A percentile compares a stretch with the other conserved stretches of the same genome.
phyloP scores from a whole-genome alignment of 805 yeast genomes.

The Wickerhamiella australiensis region DNA sequence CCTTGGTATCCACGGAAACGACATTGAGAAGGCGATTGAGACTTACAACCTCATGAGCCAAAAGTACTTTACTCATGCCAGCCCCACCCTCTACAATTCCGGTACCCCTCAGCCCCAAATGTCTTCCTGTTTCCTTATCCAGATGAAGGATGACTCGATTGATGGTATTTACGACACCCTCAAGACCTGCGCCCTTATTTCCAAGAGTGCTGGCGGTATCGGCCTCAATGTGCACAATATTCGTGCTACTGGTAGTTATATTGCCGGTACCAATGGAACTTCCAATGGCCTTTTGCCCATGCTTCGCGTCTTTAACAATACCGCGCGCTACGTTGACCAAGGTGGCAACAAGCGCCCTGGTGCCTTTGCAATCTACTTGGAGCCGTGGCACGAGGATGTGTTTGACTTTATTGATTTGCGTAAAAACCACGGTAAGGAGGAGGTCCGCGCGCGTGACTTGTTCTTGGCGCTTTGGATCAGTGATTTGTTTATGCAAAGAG shows the following conservation, averaged over 20 bases:
- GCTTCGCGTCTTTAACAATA: conserved; percentile 87
- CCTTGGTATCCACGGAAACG: conserved; percentile 70
- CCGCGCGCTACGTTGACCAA: conserved; percentile 95
- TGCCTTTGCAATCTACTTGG: conserved; percentile 85
- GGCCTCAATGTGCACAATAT: conserved; percentile 84
- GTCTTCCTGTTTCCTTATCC: conserved; percentile 85
- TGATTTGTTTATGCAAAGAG: conserved; percentile 86
- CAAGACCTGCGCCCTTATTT: conserved; percentile 76
- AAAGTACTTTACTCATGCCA: conserved; percentile 83
- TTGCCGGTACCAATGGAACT: conserved; percentile 84
- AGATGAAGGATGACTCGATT: conserved; percentile 88
- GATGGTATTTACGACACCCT: conserved; percentile 90
- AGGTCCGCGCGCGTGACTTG: conserved; percentile 80
- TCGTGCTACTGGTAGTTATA: conserved; percentile 74
- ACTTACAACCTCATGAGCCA: conserved; percentile 81
- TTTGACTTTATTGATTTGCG: conserved; percentile 76
- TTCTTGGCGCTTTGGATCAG: conserved; percentile 93
- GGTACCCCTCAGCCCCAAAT: conserved; percentile 77
- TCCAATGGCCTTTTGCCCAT: conserved; percentile 93
- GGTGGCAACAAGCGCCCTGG: conserved; percentile 98
- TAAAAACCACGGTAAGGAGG: conserved; percentile 93
- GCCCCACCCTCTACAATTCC: conserved; percentile 89
- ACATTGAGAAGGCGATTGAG: conserved; percentile 55
- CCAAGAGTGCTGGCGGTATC: conserved; percentile 92
- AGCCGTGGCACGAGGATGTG: conserved; percentile 95